Conservation (phyloP, 2,329 filamentous ascomycete genomes). For the Botrytis fabae region DNA sequence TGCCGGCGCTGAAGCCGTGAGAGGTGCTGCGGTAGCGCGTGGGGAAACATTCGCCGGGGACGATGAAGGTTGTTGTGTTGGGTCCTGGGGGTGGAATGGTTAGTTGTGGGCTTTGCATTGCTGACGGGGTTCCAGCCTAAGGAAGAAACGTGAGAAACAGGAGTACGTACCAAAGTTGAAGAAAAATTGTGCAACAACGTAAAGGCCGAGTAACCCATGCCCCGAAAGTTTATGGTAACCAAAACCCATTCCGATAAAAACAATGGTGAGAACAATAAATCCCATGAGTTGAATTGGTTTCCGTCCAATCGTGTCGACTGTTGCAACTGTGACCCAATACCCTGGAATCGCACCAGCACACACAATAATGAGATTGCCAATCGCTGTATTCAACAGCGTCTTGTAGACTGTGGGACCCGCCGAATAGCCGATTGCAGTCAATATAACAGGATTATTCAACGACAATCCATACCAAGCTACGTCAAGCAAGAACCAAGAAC, state of each 20-base stretch:
- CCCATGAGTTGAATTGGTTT: conserved; percentile 72
- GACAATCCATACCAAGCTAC: conserved; percentile 60
- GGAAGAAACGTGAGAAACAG: not conserved
- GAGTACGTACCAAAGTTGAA: conserved; percentile 55
- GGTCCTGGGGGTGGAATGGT: not conserved
- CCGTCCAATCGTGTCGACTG: conserved; percentile 75
- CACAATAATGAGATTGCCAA: conserved; percentile 76
- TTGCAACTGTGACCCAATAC: conserved; percentile 76
- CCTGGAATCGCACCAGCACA: conserved; percentile 78
- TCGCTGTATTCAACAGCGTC: conserved; percentile 68
- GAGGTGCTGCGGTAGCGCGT: conserved; percentile 41
- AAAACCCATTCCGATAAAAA: conserved; percentile 66
- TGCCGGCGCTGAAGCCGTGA: conserved; percentile 42
- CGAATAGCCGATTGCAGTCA: conserved; percentile 71
- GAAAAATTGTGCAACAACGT: conserved; percentile 66
- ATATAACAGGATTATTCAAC: conserved; percentile 72
- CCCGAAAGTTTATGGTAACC: conserved; percentile 53
- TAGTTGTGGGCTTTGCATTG: not conserved
- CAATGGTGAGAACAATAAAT: conserved; percentile 59
- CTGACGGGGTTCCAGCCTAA: not conserved
- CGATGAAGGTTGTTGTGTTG: conserved; percentile 42
- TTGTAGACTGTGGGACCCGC: conserved; percentile 64
- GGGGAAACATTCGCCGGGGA: conserved; percentile 43
- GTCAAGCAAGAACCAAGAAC: conserved; percentile 79
- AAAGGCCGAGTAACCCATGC: conserved; percentile 58